Evolutionary conservation across 1,284 basidiomycete species (phyloP).

Genomic region (Cutaneotrichosporon arboriforme): DNA sequence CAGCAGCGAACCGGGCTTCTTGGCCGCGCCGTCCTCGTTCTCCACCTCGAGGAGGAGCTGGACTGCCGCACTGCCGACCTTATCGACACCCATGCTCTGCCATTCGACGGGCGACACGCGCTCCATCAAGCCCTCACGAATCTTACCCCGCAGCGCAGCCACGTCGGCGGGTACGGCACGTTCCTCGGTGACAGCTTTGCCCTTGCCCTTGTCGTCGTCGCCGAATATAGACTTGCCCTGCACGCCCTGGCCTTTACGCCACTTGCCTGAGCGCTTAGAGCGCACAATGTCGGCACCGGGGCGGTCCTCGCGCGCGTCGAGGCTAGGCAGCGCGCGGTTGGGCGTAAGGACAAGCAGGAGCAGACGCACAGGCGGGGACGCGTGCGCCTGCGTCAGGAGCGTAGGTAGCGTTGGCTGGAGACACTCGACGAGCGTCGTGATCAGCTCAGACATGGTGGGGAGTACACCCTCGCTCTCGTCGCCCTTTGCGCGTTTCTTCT

Average conservation of each 20-base stretch:
- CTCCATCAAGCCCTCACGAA: constrained; percentile 56
- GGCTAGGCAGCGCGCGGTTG: constrained; percentile 49
- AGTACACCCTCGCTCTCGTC: constrained; percentile 55
- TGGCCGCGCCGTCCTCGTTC: constrained; percentile 58
- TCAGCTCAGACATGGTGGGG: constrained; percentile 58
- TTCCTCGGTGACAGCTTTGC: constrained; percentile 14
- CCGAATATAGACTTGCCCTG: constrained; percentile 46
- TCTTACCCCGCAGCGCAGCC: constrained; percentile 22
- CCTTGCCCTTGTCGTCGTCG: constrained; percentile 25
- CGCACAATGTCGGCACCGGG: constrained; percentile 31
- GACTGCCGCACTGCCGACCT: constrained; percentile 72
- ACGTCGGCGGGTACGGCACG: constrained; percentile 31
- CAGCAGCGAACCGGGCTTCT: constrained; percentile 65
- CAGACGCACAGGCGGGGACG: constrained; percentile 76
- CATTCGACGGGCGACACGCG: constrained; percentile 67
- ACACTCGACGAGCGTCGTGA: constrained; percentile 20
- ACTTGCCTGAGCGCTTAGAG: constrained; percentile 45
- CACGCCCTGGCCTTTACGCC: constrained; percentile 42
- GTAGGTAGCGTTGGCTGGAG: constrained; percentile 55
- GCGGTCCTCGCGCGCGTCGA: constrained; percentile 35
- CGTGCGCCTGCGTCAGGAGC: constrained; percentile 74
- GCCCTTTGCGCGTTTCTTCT: constrained; percentile 6
- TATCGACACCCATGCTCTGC: constrained; percentile 70
- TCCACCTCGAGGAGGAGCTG: constrained; percentile 79
- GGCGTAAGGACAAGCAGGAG: constrained; percentile 66